A percentile compares a stretch with the other conserved stretches of the same genome.
phyloP scores from a whole-genome alignment of 1,284 basidiomycete species.

The Amylostereum areolatum region DNA sequence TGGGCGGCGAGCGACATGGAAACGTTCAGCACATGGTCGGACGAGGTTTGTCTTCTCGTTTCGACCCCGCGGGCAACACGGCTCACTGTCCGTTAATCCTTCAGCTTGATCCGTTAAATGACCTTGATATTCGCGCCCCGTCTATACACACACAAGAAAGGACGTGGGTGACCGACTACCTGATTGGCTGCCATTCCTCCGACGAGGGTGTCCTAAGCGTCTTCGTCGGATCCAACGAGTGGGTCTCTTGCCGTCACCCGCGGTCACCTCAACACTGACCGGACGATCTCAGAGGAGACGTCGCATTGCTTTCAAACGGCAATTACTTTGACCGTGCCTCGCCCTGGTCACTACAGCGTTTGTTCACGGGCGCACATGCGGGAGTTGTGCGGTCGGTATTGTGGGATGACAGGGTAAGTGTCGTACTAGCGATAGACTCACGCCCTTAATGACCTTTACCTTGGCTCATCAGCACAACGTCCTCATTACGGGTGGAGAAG shows the following conservation, averaged over 20 bases:
- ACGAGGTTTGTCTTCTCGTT: conserved; percentile 40
- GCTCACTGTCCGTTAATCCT: not conserved
- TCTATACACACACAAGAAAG: conserved; percentile 27
- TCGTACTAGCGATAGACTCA: not conserved
- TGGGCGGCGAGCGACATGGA: conserved; percentile 85
- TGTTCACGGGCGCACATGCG: conserved; percentile 25
- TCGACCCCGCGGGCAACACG: not conserved
- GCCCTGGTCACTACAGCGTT: conserved; percentile 24
- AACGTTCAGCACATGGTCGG: conserved; percentile 71
- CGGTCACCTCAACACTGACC: conserved; percentile 1
- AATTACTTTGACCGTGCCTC: conserved; percentile 18
- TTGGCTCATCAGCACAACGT: conserved; percentile 22
- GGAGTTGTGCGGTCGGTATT: conserved; percentile 29
- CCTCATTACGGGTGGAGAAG: conserved; percentile 32
- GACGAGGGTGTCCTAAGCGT: conserved; percentile 26
- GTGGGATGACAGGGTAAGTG: conserved; percentile 28
- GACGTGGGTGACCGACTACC: conserved; percentile 35
- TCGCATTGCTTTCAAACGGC: conserved; percentile 23
- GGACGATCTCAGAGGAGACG: conserved; percentile 23
- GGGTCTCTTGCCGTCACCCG: conserved; percentile 9
- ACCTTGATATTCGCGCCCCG: conserved; percentile 29
- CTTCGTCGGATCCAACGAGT: conserved; percentile 34
- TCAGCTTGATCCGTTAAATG: conserved; percentile 27
- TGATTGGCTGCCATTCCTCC: conserved; percentile 28
- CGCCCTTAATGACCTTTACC: not conserved